Evolutionary conservation across 2,329 filamentous ascomycete genomes (phyloP), one percentile per base, ranked within the genome.

Genomic region (Bipolaris sorokiniana): DNA sequence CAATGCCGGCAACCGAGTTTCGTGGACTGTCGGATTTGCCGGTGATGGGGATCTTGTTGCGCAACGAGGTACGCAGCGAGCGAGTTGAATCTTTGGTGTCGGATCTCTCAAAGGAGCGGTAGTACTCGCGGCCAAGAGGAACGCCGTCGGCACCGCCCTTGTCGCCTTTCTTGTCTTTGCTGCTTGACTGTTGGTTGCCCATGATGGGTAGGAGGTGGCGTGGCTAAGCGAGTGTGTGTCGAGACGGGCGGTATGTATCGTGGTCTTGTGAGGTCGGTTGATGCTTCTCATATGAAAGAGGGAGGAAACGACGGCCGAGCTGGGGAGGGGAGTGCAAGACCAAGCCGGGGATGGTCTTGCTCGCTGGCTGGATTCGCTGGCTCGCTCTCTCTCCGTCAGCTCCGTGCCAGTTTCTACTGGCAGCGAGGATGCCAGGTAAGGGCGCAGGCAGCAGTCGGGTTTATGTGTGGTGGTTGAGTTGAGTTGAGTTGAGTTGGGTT

Each of bases 31-130:
- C 93, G 44, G 82, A 86, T 72, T 86, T 90, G 61, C 82, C 82
- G 22, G 72, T 82, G 34, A 90, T 90, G 2, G 90, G 92, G 58
- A 97, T 97, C 79, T 97, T 97, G 61, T 92, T 96, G 59, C 91
- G 86, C 66, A 98, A 85, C 7, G 85, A 85, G 37, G 88, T 89
- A 66, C 91, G 87, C 76, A 97, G 88, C 4, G 93, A 97, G 64
- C 92, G 90, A 31, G 90, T 87, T 6, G 92, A 97, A 65, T 97
- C 93, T 76, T 93, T 94, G 26, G 94, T 98, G 74, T 98, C 94
- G 54, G 92, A 92, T 75, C 90, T 90, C 79, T 89, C 90, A 75
- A 98, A 94, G 26, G 94, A 97, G 26, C 93, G 94, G 77, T 95
- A 96, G 63, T 74, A 72, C 53, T 77, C 74, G 28, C 91, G 90